Evolutionary conservation across 2,329 filamentous ascomycete genomes (phyloP).

Genomic region (Phialemoniopsis sp.): DNA sequence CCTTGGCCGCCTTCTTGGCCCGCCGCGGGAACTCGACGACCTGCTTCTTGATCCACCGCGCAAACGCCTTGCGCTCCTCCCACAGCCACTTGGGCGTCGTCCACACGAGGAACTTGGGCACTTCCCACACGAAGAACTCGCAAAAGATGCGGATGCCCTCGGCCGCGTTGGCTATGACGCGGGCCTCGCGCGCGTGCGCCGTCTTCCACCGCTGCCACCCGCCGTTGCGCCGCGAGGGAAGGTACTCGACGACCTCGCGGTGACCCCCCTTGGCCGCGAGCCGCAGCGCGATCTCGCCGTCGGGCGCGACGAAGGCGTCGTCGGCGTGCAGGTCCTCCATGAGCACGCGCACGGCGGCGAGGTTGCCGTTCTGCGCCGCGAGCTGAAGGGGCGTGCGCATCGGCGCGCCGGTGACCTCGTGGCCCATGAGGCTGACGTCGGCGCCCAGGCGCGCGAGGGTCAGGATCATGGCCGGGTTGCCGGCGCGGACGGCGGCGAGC

Average conservation of each 20-base stretch:
- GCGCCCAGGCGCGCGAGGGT: slow-evolving; percentile 28
- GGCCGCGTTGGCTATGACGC: slow-evolving; percentile 14
- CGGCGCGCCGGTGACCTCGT: slow-evolving; percentile 14
- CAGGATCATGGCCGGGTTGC: slow-evolving; percentile 25
- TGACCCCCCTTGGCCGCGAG: slow-evolving; percentile 36
- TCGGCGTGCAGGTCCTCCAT: slow-evolving; percentile 33
- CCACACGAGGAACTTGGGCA: slow-evolving; percentile 23
- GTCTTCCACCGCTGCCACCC: slow-evolving; percentile 29
- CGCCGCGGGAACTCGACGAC: slow-evolving; percentile 17
- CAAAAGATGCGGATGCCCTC: slow-evolving; percentile 16
- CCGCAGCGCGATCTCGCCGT: slow-evolving; percentile 39
- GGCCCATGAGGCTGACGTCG: slow-evolving; percentile 20
- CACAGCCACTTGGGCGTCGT: slow-evolving; percentile 12
- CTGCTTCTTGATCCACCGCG: slow-evolving; percentile 22
- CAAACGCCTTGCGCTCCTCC: slow-evolving; percentile 19
- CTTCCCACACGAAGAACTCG: slow-evolving; percentile 18
- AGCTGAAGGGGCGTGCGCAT: slow-evolving; percentile 38
- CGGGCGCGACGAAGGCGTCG: slow-evolving; percentile 36
- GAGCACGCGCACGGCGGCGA: slow-evolving; percentile 35
- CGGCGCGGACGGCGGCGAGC: slow-evolving; percentile 24
- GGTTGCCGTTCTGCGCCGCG: slow-evolving; percentile 32
- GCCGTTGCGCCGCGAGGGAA: slow-evolving; percentile 32
- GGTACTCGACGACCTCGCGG: slow-evolving; percentile 35
- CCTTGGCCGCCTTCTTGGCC: slow-evolving; percentile 13
- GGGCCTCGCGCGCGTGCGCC: slow-evolving; percentile 22